Conservation (phyloP, 495 filamentous ascomycete genomes). For the Haplographium delicatum region DNA sequence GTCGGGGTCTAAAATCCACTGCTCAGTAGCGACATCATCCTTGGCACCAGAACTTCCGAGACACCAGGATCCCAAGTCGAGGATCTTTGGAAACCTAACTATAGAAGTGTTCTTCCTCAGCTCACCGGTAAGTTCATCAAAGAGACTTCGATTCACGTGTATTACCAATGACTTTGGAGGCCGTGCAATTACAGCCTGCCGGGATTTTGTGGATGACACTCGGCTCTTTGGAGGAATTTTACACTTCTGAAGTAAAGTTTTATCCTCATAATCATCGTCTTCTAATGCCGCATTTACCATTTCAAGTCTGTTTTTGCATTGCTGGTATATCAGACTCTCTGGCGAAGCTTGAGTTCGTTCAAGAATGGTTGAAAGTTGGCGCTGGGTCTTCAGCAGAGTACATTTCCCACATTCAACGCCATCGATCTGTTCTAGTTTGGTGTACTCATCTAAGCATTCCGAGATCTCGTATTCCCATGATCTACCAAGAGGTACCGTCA, state of each 20-base stretch:
- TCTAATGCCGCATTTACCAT: conserved; percentile 65
- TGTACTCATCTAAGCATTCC: conserved; percentile 80
- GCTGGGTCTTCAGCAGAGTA: conserved; percentile 55
- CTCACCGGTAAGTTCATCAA: conserved; percentile 72
- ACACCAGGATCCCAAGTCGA: conserved; percentile 78
- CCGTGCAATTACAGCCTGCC: conserved; percentile 79
- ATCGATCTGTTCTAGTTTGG: conserved; percentile 74
- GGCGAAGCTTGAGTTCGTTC: conserved; percentile 18
- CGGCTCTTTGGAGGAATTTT: conserved; percentile 63
- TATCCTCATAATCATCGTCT: conserved; percentile 75
- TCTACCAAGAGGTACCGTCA: conserved; percentile 75
- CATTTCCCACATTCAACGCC: conserved; percentile 91
- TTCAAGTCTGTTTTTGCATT: conserved; percentile 44
- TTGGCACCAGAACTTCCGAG: conserved; percentile 44
- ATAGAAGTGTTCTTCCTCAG: conserved; percentile 77
- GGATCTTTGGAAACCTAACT: conserved; percentile 64
- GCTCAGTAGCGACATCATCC: conserved; percentile 42
- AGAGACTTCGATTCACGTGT: conserved; percentile 88
- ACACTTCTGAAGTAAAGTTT: conserved; percentile 65
- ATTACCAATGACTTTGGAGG: conserved; percentile 73
- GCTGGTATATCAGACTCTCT: conserved; percentile 12
- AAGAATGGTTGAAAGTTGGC: conserved; percentile 33
- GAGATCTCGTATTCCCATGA: conserved; percentile 55
- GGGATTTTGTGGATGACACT: conserved; percentile 73
- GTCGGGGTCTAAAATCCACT: conserved; percentile 61